phyloP scores from a whole-genome alignment of 140 eudicot species.

The Stevia rebaudiana region DNA sequence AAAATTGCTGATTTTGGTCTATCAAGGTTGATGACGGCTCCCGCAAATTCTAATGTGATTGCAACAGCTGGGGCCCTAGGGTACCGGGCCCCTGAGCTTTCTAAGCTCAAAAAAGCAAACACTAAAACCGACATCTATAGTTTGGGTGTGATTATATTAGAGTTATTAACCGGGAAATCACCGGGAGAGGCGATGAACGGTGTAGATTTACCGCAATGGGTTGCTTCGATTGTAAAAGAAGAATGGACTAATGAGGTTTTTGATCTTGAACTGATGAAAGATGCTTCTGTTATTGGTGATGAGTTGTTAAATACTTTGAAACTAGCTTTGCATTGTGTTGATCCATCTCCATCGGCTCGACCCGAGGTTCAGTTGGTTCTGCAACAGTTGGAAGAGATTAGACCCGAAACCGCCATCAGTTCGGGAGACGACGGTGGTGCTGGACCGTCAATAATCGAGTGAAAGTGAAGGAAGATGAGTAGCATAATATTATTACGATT shows the following conservation, averaged over 20 bases:
- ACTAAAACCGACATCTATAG: constrained; percentile 88
- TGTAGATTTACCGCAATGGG: constrained; percentile 95
- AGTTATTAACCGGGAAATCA: constrained; percentile 88
- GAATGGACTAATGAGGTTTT: constrained; percentile 99
- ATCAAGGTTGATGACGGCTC: constrained; percentile 36
- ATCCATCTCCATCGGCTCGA: constrained; percentile 79
- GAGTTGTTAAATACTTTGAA: constrained; percentile 90
- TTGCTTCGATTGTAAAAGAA: constrained; percentile 90
- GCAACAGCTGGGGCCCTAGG: constrained; percentile 59
- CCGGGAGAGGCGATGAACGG: constrained; percentile 87
- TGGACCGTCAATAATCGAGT: constrained; percentile 47
- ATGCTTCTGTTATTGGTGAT: constrained; percentile 82
- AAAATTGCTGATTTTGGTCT: constrained; percentile 33
- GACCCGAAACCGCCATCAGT: constrained; percentile 53
- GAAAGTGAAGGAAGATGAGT: constrained; percentile 6
- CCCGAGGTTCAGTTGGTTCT: constrained; percentile 82
- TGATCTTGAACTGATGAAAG: constrained; percentile 86
- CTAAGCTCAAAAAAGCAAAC: constrained; percentile 90
- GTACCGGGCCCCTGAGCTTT: constrained; percentile 91
- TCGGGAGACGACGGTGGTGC: constrained; percentile 49
- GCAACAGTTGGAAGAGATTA: constrained; percentile 89
- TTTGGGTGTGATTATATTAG: constrained; percentile 83
- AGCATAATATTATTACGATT: constrained; percentile 37
- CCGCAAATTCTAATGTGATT: no score
- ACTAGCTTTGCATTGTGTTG: constrained; percentile 91